Evolutionary conservation across 768 basidiomycete species (phyloP).

Genomic region (Daedaleopsis sinensis): DNA sequence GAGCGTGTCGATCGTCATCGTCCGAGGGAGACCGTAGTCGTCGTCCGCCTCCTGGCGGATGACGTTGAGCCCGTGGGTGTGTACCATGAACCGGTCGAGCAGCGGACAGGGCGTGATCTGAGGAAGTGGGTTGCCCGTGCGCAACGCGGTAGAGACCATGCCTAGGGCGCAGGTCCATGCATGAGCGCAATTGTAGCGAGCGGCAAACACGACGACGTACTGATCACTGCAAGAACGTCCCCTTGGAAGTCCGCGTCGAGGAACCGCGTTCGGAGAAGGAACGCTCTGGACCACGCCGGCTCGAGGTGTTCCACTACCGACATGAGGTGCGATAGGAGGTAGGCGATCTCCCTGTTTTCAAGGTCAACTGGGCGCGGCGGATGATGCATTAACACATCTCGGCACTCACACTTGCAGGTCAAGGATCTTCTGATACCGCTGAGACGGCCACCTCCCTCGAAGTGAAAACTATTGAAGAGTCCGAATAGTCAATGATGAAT

Average conservation of each 20-base stretch:
- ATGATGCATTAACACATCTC: background rate
- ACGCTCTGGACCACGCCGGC: constrained; percentile 75
- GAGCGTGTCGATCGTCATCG: constrained; percentile 72
- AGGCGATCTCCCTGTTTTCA: constrained; percentile 59
- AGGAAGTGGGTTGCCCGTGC: constrained; percentile 74
- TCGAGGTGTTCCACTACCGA: constrained; percentile 75
- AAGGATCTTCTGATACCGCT: constrained; percentile 70
- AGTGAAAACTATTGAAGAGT: constrained; percentile 61
- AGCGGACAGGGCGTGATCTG: constrained; percentile 85
- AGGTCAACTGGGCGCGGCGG: background rate
- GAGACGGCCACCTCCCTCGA: constrained; percentile 77
- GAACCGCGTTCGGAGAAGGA: constrained; percentile 74
- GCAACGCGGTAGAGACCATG: constrained; percentile 76
- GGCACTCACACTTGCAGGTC: constrained; percentile 65
- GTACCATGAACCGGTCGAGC: constrained; percentile 47
- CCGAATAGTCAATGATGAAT: constrained; percentile 5
- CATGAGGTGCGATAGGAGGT: constrained; percentile 71
- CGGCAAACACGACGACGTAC: constrained; percentile 39
- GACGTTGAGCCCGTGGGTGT: constrained; percentile 63
- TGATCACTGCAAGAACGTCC: constrained; percentile 81
- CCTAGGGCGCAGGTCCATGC: constrained; percentile 40
- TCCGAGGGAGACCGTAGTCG: constrained; percentile 72
- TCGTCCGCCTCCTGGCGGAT: constrained; percentile 73
- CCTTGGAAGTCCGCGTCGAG: constrained; percentile 83
- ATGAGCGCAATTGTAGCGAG: background rate